Base-by-base conservation (phyloP, 192 early-diverging fungal genomes). In the Spizellomyces punctatus region DNA sequence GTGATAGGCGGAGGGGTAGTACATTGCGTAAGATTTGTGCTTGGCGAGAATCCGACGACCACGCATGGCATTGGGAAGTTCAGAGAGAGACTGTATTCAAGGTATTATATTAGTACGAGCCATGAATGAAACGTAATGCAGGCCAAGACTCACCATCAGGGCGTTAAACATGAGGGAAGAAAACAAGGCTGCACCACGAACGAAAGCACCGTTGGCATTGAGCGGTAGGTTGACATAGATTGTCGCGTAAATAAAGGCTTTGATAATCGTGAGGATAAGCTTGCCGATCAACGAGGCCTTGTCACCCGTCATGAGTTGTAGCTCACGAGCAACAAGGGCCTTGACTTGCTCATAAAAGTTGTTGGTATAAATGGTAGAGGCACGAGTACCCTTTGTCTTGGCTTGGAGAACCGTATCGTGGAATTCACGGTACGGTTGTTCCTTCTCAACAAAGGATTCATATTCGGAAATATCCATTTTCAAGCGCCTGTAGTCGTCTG, bases 101-200 rank as follows among this genome's bases (percentile, higher is more conserved):
- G 49, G 54, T 52, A 63, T 46, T 45, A 41, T 3, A 2, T 36
- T 36, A 36, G 27, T 36, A 36, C 27, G 3, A 36, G 27, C 27
- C 27, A 36, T 36, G 27, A 36, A 36, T 36, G 3, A 36, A 3
- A 21, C 12, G 41, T 3, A 0, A 64, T 46, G 47, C 41, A 3
- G 8, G 9, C 16, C n/a, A 10, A 46, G 19, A 46, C 36, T 46
- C 44, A 46, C 88, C n/a, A 88, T 84, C 46, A 91, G 77, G 62
- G 86, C 79, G 71, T 87, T 88, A 79, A 92, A 91, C 58, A 93
- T 72, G 81, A 87, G 12, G 78, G 64, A 63, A 81, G 68, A 59
- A 74, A 91, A 93, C n/a, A 94, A 76, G n/a, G 87, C 85, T 71
- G 90, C 88, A 59, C 93, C 91, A 55, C 93, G 87, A 42, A 91